A percentile compares a stretch with the other conserved stretches of the same genome.
Conservation (phyloP, 352 stramenopile species). For the Pseudoperonospora humuli region DNA sequence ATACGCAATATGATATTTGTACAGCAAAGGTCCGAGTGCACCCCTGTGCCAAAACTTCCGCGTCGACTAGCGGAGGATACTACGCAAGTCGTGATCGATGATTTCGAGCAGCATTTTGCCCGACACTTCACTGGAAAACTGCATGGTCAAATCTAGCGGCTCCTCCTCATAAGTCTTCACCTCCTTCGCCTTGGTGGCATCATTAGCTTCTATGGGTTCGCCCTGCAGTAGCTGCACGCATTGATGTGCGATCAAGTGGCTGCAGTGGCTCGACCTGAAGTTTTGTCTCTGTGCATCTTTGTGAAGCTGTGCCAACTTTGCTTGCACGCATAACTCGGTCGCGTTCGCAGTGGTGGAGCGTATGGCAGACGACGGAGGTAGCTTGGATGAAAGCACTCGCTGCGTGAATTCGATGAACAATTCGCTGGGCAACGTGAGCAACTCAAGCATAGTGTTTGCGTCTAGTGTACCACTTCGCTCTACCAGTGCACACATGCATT, state of each 20-base stretch:
- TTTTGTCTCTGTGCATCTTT: conserved; percentile 16
- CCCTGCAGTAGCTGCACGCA: conserved; percentile 26
- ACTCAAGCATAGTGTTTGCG: conserved; percentile 17
- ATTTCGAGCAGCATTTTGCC: conserved; percentile 22
- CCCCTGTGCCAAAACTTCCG: no score
- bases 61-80: conserved; percentile 1
- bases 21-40: no score
- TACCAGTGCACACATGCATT: conserved; percentile 22
- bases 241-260: conserved; percentile 16
- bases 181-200: conserved; percentile 8
- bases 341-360: conserved; percentile 12
- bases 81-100: conserved; percentile 19
- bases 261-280: conserved; percentile 7
- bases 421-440: conserved; percentile 30
- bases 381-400: conserved; percentile 22
- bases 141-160: conserved; percentile 8
- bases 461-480: conserved; percentile 4
- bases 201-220: conserved; percentile 7
- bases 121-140: conserved; percentile 17
- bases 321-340: conserved; percentile 29
- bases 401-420: conserved; percentile 36
- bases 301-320: conserved; percentile 38
- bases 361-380: not conserved
- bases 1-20: no score
- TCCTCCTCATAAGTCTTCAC: conserved; percentile 7